phyloP scores from a whole-genome alignment of 2,329 filamentous ascomycete genomes.

The Alternaria tenuissima region DNA sequence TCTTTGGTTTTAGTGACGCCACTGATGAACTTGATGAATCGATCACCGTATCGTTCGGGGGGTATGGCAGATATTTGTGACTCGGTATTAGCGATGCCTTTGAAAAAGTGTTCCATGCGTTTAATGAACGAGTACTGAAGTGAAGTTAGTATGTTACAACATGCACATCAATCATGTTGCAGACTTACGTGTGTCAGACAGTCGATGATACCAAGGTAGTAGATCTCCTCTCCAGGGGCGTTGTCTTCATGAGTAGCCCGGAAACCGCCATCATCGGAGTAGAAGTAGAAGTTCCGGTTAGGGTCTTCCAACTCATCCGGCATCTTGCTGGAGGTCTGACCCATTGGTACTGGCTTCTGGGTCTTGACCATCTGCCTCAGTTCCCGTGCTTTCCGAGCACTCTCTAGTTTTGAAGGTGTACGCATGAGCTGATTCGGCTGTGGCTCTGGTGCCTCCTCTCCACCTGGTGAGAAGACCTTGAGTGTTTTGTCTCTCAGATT shows the following conservation, averaged over 20 bases:
- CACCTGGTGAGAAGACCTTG: slow-evolving; percentile 91
- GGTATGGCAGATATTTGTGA: slow-evolving; percentile 92
- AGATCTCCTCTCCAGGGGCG: slow-evolving; percentile 85
- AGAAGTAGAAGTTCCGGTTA: slow-evolving; percentile 82
- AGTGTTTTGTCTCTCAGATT: slow-evolving; percentile 89
- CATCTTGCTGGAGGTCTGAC: slow-evolving; percentile 83
- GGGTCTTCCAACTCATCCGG: slow-evolving; percentile 78
- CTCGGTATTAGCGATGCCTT: slow-evolving; percentile 84
- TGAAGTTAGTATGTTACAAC: slow-evolving; percentile 32
- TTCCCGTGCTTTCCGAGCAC: slow-evolving; percentile 87
- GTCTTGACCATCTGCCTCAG: slow-evolving; percentile 90
- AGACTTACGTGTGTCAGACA: slow-evolving; percentile 89
- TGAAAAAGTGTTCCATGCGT: slow-evolving; percentile 96
- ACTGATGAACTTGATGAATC: slow-evolving; percentile 91
- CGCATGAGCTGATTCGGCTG: slow-evolving; percentile 76
- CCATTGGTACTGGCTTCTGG: slow-evolving; percentile 93
- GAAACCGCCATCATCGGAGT: slow-evolving; percentile 92
- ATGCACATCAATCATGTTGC: not conserved
- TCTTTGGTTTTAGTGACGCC: slow-evolving; percentile 90
- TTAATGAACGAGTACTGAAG: slow-evolving; percentile 89
- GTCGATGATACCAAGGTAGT: slow-evolving; percentile 98
- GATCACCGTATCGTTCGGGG: slow-evolving; percentile 88
- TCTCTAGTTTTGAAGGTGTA: slow-evolving; percentile 94
- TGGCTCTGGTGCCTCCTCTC: slow-evolving; percentile 61
- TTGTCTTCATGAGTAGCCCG: slow-evolving; percentile 92